Conservation (phyloP, 768 basidiomycete species). For the Kwoniella dejecticola region DNA sequence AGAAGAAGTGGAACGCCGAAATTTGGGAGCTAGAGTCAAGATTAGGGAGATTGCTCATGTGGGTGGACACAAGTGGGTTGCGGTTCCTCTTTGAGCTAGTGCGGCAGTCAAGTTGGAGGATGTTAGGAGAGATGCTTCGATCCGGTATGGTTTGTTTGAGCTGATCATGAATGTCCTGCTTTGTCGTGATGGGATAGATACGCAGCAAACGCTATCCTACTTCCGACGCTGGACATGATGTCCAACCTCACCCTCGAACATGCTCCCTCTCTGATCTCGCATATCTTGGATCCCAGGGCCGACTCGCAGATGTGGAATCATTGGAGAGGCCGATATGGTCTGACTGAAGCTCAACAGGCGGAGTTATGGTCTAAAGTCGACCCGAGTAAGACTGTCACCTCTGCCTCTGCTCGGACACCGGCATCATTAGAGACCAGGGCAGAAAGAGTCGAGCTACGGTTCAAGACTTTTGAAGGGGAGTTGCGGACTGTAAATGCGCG, state of each 20-base stretch:
- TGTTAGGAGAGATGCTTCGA: background rate
- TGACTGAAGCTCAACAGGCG: constrained; percentile 64
- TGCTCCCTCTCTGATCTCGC: constrained; percentile 63
- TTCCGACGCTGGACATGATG: constrained; percentile 61
- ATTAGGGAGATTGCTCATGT: constrained; percentile 75
- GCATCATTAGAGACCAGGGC: too few relatives aligned
- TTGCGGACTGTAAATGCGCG: constrained; percentile 26
- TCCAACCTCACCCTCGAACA: constrained; percentile 65
- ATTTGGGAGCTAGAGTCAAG: constrained; percentile 53
- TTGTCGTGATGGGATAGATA: constrained; percentile 45
- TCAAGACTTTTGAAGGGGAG: constrained; percentile 49
- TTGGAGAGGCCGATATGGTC: constrained; percentile 75
- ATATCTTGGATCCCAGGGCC: constrained; percentile 52
- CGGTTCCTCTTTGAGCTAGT: constrained; percentile 3
- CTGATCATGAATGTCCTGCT: background rate
- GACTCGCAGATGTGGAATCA: constrained; percentile 59
- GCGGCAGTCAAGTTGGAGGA: background rate
- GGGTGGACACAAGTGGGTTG: constrained; percentile 76
- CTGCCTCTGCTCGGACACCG: too few relatives aligned
- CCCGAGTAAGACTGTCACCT: background rate
- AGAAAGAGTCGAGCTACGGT: constrained; percentile 27
- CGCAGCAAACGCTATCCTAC: constrained; percentile 55
- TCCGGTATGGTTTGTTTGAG: too few relatives aligned
- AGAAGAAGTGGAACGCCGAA: constrained; percentile 61
- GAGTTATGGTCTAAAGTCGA: constrained; percentile 30